Evolutionary conservation across 768 basidiomycete genomes (phyloP).

Genomic region (Paxillus involutus): DNA sequence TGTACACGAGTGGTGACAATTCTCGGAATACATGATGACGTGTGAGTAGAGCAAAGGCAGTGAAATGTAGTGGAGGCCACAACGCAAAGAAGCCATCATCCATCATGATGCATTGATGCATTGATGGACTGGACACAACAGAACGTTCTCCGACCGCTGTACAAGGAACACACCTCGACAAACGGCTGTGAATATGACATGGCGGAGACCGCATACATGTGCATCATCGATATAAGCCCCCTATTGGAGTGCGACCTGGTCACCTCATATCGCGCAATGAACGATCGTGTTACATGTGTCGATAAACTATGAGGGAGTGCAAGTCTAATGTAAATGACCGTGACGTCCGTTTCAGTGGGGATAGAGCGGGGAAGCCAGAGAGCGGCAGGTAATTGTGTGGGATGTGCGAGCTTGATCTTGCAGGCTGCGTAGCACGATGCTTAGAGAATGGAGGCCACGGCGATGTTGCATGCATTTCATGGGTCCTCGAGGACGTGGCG

Average conservation of each 20-base stretch:
- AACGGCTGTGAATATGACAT: constrained; percentile 7
- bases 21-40: background rate
- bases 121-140: too few species aligned
- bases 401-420: background rate
- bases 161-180: constrained; percentile 3
- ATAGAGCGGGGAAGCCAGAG: constrained; percentile 19
- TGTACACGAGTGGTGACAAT: constrained; percentile 3
- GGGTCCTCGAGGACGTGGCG: constrained; percentile 5
- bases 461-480: constrained; percentile 12
- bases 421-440: constrained; percentile 1
- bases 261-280: constrained; percentile 29
- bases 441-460: constrained; percentile 12
- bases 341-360: constrained; percentile 13
- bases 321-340: constrained; percentile 2
- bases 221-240: constrained; percentile 15
- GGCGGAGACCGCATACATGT: background rate
- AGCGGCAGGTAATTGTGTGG: constrained; percentile 5
- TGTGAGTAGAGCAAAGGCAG: background rate
- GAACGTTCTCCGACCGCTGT: too few species aligned
- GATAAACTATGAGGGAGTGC: constrained; percentile 5
- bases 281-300: constrained; percentile 17
- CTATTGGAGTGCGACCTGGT: background rate
- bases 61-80: background rate
- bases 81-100: constrained; percentile 6
- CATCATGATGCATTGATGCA: background rate